Conservation (phyloP, 2,329 filamentous ascomycete genomes). For the Lithohypha guttulata region DNA sequence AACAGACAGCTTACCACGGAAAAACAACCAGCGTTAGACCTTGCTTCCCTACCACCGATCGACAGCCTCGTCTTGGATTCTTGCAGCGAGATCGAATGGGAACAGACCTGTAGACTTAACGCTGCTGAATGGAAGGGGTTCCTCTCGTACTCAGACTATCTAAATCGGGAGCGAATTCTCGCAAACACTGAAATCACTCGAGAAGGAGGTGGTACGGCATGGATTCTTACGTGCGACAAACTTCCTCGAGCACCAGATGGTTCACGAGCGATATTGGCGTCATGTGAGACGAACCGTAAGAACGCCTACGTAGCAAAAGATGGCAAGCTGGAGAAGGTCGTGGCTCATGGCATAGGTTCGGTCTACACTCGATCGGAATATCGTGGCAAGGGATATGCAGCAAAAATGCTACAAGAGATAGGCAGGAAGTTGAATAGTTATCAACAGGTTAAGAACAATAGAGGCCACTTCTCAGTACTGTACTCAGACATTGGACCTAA, state of each 20-base stretch:
- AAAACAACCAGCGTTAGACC: conserved; percentile 9
- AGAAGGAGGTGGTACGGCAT: conserved; percentile 47
- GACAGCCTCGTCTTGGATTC: conserved; percentile 43
- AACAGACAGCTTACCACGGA: conserved; percentile 3
- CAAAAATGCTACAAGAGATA: conserved; percentile 61
- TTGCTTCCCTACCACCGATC: conserved; percentile 33
- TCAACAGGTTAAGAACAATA: conserved; percentile 34
- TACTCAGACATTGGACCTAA: conserved; percentile 78
- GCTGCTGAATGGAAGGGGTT: conserved; percentile 48
- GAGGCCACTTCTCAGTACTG: conserved; percentile 60
- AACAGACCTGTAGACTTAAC: conserved; percentile 44
- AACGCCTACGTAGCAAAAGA: conserved; percentile 32
- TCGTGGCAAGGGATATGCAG: conserved; percentile 65
- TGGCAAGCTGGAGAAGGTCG: conserved; percentile 41
- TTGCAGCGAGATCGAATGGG: conserved; percentile 44
- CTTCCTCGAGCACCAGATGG: conserved; percentile 27
- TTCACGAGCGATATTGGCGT: conserved; percentile 41
- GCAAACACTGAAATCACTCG: conserved; percentile 41
- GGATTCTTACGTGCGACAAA: conserved; percentile 46
- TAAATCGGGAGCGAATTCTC: conserved; percentile 46
- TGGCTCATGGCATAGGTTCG: conserved; percentile 63
- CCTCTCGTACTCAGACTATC: conserved; percentile 44
- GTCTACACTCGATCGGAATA: conserved; percentile 63
- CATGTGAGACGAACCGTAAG: conserved; percentile 46
- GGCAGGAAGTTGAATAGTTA: conserved; percentile 43